Evolutionary conservation across 345 rosid genomes (phyloP).

Genomic region (Populus tremula): DNA sequence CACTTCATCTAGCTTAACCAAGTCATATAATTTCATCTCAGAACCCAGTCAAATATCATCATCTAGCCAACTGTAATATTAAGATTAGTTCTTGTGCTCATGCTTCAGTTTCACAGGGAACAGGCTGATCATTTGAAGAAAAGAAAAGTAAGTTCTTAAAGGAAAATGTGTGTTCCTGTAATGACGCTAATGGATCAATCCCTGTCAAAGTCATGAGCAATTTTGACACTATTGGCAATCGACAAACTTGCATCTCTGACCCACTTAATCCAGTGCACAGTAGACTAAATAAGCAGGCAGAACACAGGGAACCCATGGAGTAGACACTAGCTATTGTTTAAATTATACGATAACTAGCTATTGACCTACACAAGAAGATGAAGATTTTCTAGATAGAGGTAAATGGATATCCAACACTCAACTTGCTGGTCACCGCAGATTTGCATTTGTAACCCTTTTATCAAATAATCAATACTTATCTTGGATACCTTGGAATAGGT

Average conservation of each 20-base stretch:
- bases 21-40: not conserved
- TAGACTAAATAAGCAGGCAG: not conserved
- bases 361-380: not conserved
- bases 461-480: not conserved
- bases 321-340: not conserved
- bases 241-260: not conserved
- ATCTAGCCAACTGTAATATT: constrained; percentile 1
- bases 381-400: not conserved
- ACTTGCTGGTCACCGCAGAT: not conserved
- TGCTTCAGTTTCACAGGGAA: not conserved
- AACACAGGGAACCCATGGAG: not conserved
- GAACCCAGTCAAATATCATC: not conserved
- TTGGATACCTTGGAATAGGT: not conserved
- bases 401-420: not conserved
- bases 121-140: not conserved
- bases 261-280: not conserved
- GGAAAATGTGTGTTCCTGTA: not conserved
- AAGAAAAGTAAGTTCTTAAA: not conserved
- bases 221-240: not conserved
- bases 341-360: not conserved
- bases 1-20: not conserved
- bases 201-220: not conserved
- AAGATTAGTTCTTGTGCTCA: not conserved
- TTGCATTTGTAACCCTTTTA: not conserved
- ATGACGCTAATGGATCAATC: not conserved